These are phyloP conservation scores for Cryptococcus sp. DNA, from an alignment of 1,284 basidiomycete genomes.

Conservation along the genomic window DNA sequence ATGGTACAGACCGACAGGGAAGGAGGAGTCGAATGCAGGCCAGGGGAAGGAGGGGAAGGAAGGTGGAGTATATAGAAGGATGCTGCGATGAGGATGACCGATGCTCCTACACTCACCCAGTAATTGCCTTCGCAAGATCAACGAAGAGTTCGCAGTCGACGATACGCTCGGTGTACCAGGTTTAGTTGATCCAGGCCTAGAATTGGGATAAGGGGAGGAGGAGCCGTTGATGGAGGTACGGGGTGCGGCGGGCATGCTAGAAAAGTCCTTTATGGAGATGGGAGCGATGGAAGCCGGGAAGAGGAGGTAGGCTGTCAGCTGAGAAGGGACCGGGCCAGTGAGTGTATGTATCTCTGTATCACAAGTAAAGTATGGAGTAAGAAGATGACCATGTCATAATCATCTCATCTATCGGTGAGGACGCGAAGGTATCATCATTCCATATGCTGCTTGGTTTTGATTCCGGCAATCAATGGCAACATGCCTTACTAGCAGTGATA, in stretches of 20 bases:
- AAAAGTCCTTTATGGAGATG: not conserved
- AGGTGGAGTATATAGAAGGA: not conserved
- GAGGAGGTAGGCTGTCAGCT: not conserved
- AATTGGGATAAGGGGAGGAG: slow-evolving; percentile 35
- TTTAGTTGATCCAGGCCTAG: slow-evolving; percentile 40
- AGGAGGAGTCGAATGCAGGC: too few relatives aligned
- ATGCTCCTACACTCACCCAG: slow-evolving; percentile 42
- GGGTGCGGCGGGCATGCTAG: slow-evolving; percentile 34
- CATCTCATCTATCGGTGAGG: too few relatives aligned
- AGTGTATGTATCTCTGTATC: too few relatives aligned
- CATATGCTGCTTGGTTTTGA: too few relatives aligned
- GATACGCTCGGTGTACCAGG: slow-evolving; percentile 35
- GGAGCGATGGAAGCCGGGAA: slow-evolving; percentile 3
- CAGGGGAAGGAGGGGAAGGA: not conserved
- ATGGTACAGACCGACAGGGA: too few relatives aligned
- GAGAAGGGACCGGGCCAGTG: too few relatives aligned
- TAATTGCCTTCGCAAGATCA: slow-evolving; percentile 77
- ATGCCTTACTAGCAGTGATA: too few relatives aligned
- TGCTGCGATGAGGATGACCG: too few relatives aligned
- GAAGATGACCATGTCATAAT: too few relatives aligned
- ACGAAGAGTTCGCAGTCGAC: slow-evolving; percentile 46
- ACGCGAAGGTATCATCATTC: too few relatives aligned
- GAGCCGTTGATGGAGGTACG: slow-evolving; percentile 22
- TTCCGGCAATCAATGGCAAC: too few relatives aligned
- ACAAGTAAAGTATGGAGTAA: too few relatives aligned